A percentile compares a stretch with the other conserved stretches of the same genome.
These are phyloP conservation scores for Phytophthora lateralis DNA, from an alignment of 352 stramenopile species.

Conservation along the genomic window DNA sequence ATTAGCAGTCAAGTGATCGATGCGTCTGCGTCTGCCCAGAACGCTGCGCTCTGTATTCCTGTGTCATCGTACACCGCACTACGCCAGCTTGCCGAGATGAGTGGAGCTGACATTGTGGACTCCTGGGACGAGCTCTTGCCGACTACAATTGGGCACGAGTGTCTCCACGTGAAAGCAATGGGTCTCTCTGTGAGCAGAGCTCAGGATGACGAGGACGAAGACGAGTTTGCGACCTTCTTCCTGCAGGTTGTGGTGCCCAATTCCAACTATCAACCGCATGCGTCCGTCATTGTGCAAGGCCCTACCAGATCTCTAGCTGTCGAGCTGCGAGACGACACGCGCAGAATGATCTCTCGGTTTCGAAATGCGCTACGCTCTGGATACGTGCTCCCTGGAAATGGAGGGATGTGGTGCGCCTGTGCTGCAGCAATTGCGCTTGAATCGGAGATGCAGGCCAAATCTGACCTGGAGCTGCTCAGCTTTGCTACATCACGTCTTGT, in stretches of 20 bases:
- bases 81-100: constrained; percentile 28
- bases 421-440: constrained; percentile 18
- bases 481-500: constrained; percentile 9
- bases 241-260: constrained; percentile 11
- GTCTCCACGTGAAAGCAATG: constrained; percentile 16
- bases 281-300: constrained; percentile 29
- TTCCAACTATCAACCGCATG: constrained; percentile 6
- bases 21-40: constrained; percentile 10
- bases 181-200: constrained; percentile 14
- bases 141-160: constrained; percentile 21
- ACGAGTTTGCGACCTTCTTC: constrained; percentile 19
- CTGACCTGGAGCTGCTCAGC: constrained; percentile 13
- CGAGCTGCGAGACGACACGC: constrained; percentile 20
- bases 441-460: constrained; percentile 1
- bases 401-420: constrained; percentile 34
- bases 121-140: constrained; percentile 31
- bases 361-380: constrained; percentile 26
- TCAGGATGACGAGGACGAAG: constrained; percentile 17
- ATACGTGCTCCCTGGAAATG: constrained; percentile 31
- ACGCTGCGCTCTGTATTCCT: constrained; percentile 24
- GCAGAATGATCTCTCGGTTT: constrained; percentile 23
- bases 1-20: constrained; percentile 15
- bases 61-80: constrained; percentile 21
- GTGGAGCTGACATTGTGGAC: constrained; percentile 34
- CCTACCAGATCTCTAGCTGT: constrained; percentile 26